Evolutionary conservation across 768 basidiomycete genomes (phyloP).

Genomic region (Leucocoprinus leucothites): DNA sequence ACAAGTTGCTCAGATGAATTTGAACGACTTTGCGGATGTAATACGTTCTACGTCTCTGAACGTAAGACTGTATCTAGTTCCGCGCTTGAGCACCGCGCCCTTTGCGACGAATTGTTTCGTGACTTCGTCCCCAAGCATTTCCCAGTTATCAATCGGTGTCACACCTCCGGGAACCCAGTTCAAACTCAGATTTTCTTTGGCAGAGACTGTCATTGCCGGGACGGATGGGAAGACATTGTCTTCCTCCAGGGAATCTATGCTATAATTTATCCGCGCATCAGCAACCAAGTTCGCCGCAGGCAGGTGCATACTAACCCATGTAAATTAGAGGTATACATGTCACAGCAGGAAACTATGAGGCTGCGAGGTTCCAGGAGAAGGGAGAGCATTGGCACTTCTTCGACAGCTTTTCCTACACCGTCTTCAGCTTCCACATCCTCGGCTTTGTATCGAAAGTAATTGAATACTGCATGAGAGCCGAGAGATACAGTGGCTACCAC

Average conservation of each 20-base stretch:
- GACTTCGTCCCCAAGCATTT: slow-evolving; percentile 40
- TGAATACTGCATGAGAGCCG: slow-evolving; percentile 78
- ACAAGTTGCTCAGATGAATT: slow-evolving; percentile 20
- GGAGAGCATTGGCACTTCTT: slow-evolving; percentile 62
- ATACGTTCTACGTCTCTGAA: slow-evolving; percentile 81
- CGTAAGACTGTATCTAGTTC: slow-evolving; percentile 75
- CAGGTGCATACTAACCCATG: slow-evolving; percentile 55
- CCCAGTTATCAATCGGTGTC: slow-evolving; percentile 53
- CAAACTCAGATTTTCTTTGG: slow-evolving; percentile 13
- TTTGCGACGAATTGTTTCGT: slow-evolving; percentile 34
- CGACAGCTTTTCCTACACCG: slow-evolving; percentile 50
- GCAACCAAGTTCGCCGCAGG: slow-evolving; percentile 2
- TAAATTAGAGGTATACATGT: slow-evolving; percentile 68
- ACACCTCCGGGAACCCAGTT: neutral
- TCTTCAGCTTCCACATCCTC: slow-evolving; percentile 18
- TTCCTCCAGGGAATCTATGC: slow-evolving; percentile 55
- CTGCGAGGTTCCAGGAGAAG: slow-evolving; percentile 85
- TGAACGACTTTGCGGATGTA: slow-evolving; percentile 26
- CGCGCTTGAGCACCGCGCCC: slow-evolving; percentile 55
- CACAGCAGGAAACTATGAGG: slow-evolving; percentile 68
- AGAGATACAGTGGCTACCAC: slow-evolving; percentile 90
- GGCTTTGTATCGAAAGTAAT: slow-evolving; percentile 69
- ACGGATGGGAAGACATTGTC: slow-evolving; percentile 40
- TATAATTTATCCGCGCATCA: slow-evolving; percentile 18
- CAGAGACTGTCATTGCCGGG: slow-evolving; percentile 19